Base-by-base conservation (phyloP, 2,329 filamentous ascomycete genomes). In the Fusarium metavorans region DNA sequence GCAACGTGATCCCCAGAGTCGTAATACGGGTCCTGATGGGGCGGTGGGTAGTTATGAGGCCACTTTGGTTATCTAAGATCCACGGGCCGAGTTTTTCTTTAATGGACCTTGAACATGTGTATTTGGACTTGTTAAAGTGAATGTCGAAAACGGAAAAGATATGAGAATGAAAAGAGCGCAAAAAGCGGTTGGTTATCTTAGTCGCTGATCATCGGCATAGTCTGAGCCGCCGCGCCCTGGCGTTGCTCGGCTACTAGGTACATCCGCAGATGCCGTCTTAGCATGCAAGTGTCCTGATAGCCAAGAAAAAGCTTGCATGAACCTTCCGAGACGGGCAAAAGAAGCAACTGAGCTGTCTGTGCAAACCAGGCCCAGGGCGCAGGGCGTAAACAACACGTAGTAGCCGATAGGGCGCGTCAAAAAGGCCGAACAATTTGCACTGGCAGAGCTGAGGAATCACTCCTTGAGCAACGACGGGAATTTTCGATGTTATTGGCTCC, bases 1-100 rank as follows among this genome's bases (percentile, higher is more conserved):
- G 64, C 54, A 72, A 52, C 56, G 60, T 54, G 27, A 41, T 66
- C 62, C 68, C 65, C 65, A 64, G 71, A 64, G 62, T 64, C 11
- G 41, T 30, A 23, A 45, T 41, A 54, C 16, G 39, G 48, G 56
- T 34, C 35, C 56, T n/a, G 48, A 64, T 41, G 43, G 45, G 60
- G 45, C 34, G 32, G 60, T 63, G 60, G 60, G 43, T 63, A 37
- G 35, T 14, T 63, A 41, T 41, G 60, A 63, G 60, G 45, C 43
- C 60, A 63, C 45, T 64, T 8, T 32, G 34, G 48, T 32, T 32
- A 64, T 56, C 45, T 54, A 6, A 41, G 45, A 64, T 64, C 48
- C 45, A 56, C 61, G 50, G n/a, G 23, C 32, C 23, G 43, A 37
- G 30, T 27, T 48, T 48, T 35, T 16, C 18, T 32, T 43, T 43